Percentiles rank a stretch among this genome's conserved stretches.
phyloP scores from a whole-genome alignment of 345 rosid species.

The Aethionema arabicum region DNA sequence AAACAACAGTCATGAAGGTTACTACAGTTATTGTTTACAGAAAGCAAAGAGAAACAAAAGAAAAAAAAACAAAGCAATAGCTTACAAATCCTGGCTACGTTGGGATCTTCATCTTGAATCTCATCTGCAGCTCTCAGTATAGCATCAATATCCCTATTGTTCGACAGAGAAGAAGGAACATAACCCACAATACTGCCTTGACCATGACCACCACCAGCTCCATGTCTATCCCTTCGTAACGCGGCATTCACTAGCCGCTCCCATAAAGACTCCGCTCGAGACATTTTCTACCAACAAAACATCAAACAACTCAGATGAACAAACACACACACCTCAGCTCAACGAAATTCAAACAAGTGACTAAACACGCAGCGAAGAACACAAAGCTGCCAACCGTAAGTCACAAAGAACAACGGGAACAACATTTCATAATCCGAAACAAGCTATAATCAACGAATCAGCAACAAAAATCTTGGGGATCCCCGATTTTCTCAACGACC shows the following conservation, averaged over 20 bases:
- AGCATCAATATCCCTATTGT: slow-evolving; percentile 81
- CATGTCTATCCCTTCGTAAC: slow-evolving; percentile 60
- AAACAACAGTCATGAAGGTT: slow-evolving; percentile 19
- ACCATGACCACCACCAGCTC: slow-evolving; percentile 48
- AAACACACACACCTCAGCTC: background rate
- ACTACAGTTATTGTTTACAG: slow-evolving; percentile 1
- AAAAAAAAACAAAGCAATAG: background rate
- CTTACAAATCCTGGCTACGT: slow-evolving; percentile 79
- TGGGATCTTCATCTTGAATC: slow-evolving; percentile 91
- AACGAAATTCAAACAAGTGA: slow-evolving; percentile 24
- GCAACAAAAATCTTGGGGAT: slow-evolving; percentile 3
- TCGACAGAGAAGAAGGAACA: slow-evolving; percentile 85
- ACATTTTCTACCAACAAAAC: slow-evolving; percentile 51
- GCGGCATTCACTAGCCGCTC: slow-evolving; percentile 88
- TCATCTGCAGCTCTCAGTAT: slow-evolving; percentile 96
- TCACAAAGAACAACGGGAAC: background rate
- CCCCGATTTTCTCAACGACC: background rate
- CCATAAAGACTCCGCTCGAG: slow-evolving; percentile 76
- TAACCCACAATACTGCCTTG: slow-evolving; percentile 68
- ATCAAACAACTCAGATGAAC: slow-evolving; percentile 4
- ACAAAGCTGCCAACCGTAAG: background rate
- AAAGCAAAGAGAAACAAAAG: background rate
- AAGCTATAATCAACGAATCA: slow-evolving; percentile 4
- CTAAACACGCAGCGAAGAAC: slow-evolving; percentile 21
- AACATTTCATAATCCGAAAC: background rate